Percentiles rank a stretch among this genome's conserved stretches.
Evolutionary conservation across 257 asterid genomes (phyloP).

Genomic region (Asclepias syriaca): DNA sequence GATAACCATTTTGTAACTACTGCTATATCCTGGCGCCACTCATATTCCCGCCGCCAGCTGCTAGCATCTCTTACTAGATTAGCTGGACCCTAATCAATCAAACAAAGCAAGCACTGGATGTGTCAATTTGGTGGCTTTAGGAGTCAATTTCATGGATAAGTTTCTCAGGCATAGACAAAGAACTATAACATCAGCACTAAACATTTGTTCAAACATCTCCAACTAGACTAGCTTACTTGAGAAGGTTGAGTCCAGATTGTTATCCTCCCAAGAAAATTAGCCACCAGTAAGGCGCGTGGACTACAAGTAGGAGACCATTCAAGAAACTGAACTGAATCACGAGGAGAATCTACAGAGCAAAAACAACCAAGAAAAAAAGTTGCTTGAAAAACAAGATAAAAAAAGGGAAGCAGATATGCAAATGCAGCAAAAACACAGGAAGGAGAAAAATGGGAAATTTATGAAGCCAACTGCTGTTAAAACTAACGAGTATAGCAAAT

Average conservation of each 20-base stretch:
- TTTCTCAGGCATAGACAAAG: neutral
- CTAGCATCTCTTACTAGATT: slow-evolving; percentile 92
- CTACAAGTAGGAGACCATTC: slow-evolving; percentile 99
- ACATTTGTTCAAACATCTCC: neutral
- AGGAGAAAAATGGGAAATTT: no score
- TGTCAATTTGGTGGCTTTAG: slow-evolving; percentile 12
- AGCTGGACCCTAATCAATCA: slow-evolving; percentile 63
- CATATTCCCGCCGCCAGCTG: slow-evolving; percentile 93
- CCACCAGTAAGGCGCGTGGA: slow-evolving; percentile 83
- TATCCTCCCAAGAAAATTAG: slow-evolving; percentile 92
- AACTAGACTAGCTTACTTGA: slow-evolving; percentile 47
- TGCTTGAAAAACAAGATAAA: neutral
- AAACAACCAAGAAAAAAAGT: slow-evolving; percentile 1
- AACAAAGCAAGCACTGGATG: neutral
- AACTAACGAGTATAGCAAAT: slow-evolving; percentile 10
- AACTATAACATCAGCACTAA: neutral
- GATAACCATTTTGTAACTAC: slow-evolving; percentile 98
- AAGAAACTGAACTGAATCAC: slow-evolving; percentile 92
- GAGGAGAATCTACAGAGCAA: slow-evolving; percentile 78
- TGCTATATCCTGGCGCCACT: slow-evolving; percentile 99
- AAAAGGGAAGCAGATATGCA: neutral
- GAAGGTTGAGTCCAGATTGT: slow-evolving; percentile 99
- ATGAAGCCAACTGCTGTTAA: slow-evolving; percentile 3
- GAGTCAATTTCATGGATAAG: neutral
- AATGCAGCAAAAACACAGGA: neutral